A percentile compares a stretch with the other conserved stretches of the same genome.
phyloP scores from a whole-genome alignment of 192 early-diverging fungal species.

The Linnemannia schmuckeri region DNA sequence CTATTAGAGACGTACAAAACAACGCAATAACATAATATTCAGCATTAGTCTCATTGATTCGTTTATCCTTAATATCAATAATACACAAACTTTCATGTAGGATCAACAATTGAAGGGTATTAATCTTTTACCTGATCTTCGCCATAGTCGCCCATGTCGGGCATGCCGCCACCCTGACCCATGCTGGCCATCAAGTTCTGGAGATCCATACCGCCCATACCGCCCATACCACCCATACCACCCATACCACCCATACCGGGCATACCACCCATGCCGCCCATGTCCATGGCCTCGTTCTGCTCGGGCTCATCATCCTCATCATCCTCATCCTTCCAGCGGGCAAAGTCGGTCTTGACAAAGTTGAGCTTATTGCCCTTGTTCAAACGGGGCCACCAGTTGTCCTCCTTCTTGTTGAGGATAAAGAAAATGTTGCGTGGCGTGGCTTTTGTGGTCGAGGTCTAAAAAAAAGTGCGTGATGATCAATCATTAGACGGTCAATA shows the following conservation, averaged over 20 bases:
- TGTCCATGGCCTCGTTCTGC: slow-evolving; percentile 40
- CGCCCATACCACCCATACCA: slow-evolving; percentile 51
- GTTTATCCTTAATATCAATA: background rate
- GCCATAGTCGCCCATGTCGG: slow-evolving; percentile 8
- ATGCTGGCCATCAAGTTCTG: slow-evolving; percentile 35
- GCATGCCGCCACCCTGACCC: slow-evolving; percentile 26
- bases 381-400: slow-evolving; percentile 89
- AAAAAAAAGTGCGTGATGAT: background rate
- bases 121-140: slow-evolving; percentile 21
- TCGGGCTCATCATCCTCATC: slow-evolving; percentile 79
- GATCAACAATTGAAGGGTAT: background rate
- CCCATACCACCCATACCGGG: slow-evolving; percentile 72
- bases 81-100: background rate
- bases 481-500: background rate
- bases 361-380: slow-evolving; percentile 74
- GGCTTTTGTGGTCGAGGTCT: slow-evolving; percentile 75
- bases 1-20: slow-evolving; percentile 8
- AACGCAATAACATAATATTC: background rate
- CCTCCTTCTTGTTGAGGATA: slow-evolving; percentile 81
- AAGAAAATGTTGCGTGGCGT: slow-evolving; percentile 77
- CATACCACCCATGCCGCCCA: slow-evolving; percentile 77
- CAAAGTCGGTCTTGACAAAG: slow-evolving; percentile 93
- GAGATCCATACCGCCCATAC: slow-evolving; percentile 27
- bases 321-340: slow-evolving; percentile 92
- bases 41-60: background rate